Evolutionary conservation across 306 rosid genomes (phyloP).

Genomic region (Oemleria cerasiformis): DNA sequence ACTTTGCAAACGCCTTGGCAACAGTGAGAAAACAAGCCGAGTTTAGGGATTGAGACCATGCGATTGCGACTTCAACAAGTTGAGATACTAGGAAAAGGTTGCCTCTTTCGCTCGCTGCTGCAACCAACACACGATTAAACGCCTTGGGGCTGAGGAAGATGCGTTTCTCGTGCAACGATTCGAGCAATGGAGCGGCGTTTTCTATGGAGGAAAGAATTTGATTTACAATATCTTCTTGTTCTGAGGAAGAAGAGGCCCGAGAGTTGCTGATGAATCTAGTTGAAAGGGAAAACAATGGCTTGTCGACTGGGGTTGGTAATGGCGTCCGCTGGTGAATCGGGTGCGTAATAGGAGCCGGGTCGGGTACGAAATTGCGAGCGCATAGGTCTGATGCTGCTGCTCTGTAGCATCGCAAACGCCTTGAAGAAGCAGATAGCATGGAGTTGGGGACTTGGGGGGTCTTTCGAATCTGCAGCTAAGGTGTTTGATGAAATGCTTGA

Average conservation of each 20-base stretch:
- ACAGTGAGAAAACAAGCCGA: conserved; percentile 44
- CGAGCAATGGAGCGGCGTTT: conserved; percentile 41
- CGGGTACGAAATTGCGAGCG: not conserved
- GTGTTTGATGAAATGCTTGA: not conserved
- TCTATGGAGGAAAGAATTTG: conserved; percentile 40
- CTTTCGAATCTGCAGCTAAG: not conserved
- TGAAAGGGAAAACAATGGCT: conserved; percentile 22
- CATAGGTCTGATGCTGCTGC: not conserved
- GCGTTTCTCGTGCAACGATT: conserved; percentile 38
- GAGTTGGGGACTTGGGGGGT: not conserved
- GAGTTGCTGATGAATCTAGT: conserved; percentile 30
- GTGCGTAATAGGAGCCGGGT: not conserved
- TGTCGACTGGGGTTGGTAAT: conserved; percentile 18
- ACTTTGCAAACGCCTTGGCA: conserved; percentile 57
- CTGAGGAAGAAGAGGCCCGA: conserved; percentile 34
- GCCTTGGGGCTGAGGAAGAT: conserved; percentile 30
- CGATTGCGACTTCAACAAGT: conserved; percentile 50
- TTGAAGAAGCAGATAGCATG: conserved; percentile 11
- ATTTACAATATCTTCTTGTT: conserved; percentile 34
- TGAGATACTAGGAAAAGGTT: conserved; percentile 45
- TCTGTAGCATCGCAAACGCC: not conserved
- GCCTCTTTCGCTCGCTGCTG: conserved; percentile 58
- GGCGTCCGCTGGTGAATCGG: conserved; percentile 19
- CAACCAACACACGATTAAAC: conserved; percentile 42
- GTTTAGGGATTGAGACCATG: conserved; percentile 33